Percentiles rank a stretch among this genome's conserved stretches.
Evolutionary conservation across 805 yeast genomes (phyloP).

Genomic region (Candida sithepensis): DNA sequence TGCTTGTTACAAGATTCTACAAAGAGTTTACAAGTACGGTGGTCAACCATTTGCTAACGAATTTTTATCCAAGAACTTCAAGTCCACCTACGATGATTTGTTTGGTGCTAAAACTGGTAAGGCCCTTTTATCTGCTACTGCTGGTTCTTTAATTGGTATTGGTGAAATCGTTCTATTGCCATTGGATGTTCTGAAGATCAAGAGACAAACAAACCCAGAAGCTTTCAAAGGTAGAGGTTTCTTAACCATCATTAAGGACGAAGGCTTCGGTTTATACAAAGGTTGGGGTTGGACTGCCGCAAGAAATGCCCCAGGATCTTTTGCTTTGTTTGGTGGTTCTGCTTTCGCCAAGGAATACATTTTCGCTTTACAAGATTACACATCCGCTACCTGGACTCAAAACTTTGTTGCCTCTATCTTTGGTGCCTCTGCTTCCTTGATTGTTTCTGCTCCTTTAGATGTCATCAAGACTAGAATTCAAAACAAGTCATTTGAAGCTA

Average conservation of each 20-base stretch:
- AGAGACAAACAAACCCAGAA: slow-evolving; percentile 99
- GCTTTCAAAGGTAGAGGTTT: slow-evolving; percentile 98
- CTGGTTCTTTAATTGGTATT: slow-evolving; percentile 95
- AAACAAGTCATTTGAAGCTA: slow-evolving; percentile 92
- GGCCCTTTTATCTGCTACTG: slow-evolving; percentile 95
- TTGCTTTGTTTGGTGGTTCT: slow-evolving; percentile 96
- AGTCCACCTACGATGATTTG: slow-evolving; percentile 59
- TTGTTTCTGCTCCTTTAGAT: slow-evolving; percentile 96
- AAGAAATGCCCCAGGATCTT: slow-evolving; percentile 98
- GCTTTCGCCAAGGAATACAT: slow-evolving; percentile 98
- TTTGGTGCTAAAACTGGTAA: slow-evolving; percentile 96
- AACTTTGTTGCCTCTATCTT: slow-evolving; percentile 91
- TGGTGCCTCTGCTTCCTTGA: slow-evolving; percentile 95
- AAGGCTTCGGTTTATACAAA: slow-evolving; percentile 89
- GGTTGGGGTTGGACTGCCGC: slow-evolving; percentile 99
- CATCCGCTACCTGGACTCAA: slow-evolving; percentile 90
- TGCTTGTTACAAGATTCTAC: slow-evolving; percentile 92
- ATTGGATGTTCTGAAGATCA: slow-evolving; percentile 92
- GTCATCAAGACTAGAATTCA: slow-evolving; percentile 98
- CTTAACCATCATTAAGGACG: slow-evolving; percentile 78
- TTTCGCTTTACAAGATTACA: slow-evolving; percentile 80
- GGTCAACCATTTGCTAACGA: slow-evolving; percentile 99
- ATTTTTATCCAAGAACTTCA: slow-evolving; percentile 73
- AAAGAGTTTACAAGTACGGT: slow-evolving; percentile 97
- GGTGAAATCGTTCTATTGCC: slow-evolving; percentile 97